phyloP scores from a whole-genome alignment of 1,284 basidiomycete genomes.

The Ceratobasidium sp. region DNA sequence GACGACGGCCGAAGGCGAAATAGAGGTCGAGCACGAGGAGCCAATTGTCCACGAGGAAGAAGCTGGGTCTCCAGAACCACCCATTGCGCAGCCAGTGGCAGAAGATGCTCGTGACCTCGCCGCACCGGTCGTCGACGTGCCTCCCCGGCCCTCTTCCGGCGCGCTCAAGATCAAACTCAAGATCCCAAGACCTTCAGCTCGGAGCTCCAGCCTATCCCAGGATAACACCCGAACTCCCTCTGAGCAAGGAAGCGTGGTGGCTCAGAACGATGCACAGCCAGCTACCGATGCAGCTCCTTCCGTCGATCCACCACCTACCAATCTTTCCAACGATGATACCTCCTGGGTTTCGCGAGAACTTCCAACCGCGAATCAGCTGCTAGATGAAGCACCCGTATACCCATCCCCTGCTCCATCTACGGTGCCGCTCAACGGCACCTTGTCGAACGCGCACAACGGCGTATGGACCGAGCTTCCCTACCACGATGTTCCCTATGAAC shows the following conservation, averaged over 20 bases:
- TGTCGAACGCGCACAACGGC: not conserved
- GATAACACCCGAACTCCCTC: constrained; percentile 28
- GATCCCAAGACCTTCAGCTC: constrained; percentile 16
- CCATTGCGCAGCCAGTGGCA: constrained; percentile 4
- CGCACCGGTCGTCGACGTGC: constrained; percentile 1
- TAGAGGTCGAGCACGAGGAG: constrained; percentile 26
- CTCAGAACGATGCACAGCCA: not conserved
- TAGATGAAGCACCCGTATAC: not conserved
- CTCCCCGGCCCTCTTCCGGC: constrained; percentile 28
- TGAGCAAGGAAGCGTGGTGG: not conserved
- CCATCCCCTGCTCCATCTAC: constrained; percentile 4
- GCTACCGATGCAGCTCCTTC: not conserved
- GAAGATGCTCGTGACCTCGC: not conserved
- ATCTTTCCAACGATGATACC: not conserved
- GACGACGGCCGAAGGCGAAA: constrained; percentile 8
- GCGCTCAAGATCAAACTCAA: constrained; percentile 38
- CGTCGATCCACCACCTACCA: not conserved
- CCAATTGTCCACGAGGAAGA: constrained; percentile 23
- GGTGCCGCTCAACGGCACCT: not conserved
- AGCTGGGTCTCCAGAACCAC: constrained; percentile 3
- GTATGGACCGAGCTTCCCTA: constrained; percentile 41
- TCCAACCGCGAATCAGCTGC: not conserved
- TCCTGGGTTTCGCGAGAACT: not conserved
- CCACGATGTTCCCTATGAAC: constrained; percentile 39
- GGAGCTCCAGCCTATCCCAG: constrained; percentile 34